phyloP scores from a whole-genome alignment of 768 basidiomycete species.

The Chalciporus sphaerocephalus region DNA sequence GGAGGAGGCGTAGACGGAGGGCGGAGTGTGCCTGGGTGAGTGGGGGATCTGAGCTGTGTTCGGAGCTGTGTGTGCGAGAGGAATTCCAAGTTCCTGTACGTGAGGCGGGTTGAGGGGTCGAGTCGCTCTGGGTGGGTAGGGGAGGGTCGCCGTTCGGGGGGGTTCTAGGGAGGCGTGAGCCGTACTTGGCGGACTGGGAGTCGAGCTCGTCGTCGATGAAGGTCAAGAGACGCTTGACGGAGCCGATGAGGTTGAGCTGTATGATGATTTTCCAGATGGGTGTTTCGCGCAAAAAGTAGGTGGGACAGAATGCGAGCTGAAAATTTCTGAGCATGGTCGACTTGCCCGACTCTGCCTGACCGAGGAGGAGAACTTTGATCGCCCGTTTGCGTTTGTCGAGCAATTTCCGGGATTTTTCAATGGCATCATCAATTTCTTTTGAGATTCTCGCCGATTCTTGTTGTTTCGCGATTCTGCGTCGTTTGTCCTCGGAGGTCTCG shows the following conservation, averaged over 20 bases:
- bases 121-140: constrained; percentile 1
- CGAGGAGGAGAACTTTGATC: constrained; percentile 28
- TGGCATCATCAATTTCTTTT: constrained; percentile 27
- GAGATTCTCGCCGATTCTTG: constrained; percentile 24
- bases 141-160: constrained; percentile 25
- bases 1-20: constrained; percentile 39
- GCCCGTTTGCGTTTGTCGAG: constrained; percentile 26
- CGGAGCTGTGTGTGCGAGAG: not conserved
- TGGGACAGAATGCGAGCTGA: constrained; percentile 60
- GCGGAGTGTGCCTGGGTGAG: constrained; percentile 20
- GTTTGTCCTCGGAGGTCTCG: constrained; percentile 8
- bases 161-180: constrained; percentile 1
- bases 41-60: constrained; percentile 12
- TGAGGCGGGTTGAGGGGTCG: not conserved
- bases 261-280: constrained; percentile 60
- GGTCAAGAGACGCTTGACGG: constrained; percentile 54
- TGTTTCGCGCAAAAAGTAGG: constrained; percentile 54
- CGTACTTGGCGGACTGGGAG: constrained; percentile 5
- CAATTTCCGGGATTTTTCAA: constrained; percentile 21
- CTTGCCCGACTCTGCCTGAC: constrained; percentile 32
- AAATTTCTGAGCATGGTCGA: constrained; percentile 44
- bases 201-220: constrained; percentile 47
- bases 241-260: constrained; percentile 66
- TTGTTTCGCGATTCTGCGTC: constrained; percentile 11
- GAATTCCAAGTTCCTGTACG: not conserved